phyloP scores from a whole-genome alignment of 2,329 filamentous ascomycete genomes.

The Ophiocordyceps sinensis region DNA sequence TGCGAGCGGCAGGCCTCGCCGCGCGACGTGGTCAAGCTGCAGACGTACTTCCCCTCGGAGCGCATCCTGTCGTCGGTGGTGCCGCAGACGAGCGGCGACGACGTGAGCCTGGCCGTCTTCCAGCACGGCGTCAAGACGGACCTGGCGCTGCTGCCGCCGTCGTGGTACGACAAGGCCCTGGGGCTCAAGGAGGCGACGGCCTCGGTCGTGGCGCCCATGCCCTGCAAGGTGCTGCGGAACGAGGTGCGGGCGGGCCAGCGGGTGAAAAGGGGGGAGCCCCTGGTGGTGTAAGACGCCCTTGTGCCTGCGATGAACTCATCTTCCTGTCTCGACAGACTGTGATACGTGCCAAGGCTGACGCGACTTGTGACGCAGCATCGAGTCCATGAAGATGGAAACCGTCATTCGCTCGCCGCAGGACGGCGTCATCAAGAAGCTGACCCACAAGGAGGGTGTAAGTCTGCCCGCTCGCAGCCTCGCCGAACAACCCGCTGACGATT shows the following conservation, averaged over 20 bases:
- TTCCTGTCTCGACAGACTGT: neutral
- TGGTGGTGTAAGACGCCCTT: conserved; percentile 57
- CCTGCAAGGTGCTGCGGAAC: conserved; percentile 86
- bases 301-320: no score
- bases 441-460: conserved; percentile 60
- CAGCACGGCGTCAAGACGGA: conserved; percentile 49
- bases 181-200: conserved; percentile 69
- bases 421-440: conserved; percentile 56
- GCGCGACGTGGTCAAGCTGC: conserved; percentile 15
- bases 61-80: conserved; percentile 71
- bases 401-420: conserved; percentile 65
- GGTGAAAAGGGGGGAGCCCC: conserved; percentile 72
- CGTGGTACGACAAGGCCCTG: conserved; percentile 78
- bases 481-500: conserved; percentile 5
- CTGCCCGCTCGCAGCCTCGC: neutral
- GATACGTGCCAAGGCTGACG: neutral
- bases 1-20: conserved; percentile 18
- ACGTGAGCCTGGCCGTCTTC: conserved; percentile 61
- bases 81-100: conserved; percentile 34
- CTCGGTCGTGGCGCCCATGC: conserved; percentile 87
- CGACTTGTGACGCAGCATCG: conserved; percentile 35
- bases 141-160: conserved; percentile 43
- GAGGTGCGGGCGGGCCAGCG: conserved; percentile 69
- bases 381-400: conserved; percentile 86
- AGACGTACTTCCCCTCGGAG: conserved; percentile 62